Evolutionary conservation across 768 basidiomycete genomes (phyloP).

Genomic region (Lentinula lateritia): DNA sequence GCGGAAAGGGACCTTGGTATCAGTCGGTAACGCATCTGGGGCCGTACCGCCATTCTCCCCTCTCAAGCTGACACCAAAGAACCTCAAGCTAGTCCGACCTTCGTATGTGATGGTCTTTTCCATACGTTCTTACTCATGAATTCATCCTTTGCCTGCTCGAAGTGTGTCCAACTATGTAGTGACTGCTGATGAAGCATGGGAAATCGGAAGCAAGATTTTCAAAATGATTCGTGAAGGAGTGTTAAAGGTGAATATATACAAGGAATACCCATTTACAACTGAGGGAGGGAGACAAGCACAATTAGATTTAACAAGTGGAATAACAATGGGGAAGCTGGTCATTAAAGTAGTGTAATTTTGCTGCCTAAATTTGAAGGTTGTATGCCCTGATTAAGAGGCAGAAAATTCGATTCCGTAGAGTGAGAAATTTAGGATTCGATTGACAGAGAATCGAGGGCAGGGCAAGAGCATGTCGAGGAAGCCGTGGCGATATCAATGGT

Average conservation of each 20-base stretch:
- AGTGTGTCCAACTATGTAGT: slow-evolving; percentile 64
- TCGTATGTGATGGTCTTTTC: slow-evolving; percentile 38
- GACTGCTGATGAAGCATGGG: slow-evolving; percentile 65
- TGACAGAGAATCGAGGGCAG: too few species aligned
- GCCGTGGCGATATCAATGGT: too few species aligned
- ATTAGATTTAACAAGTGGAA: slow-evolving; percentile 67
- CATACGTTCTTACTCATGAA: neutral
- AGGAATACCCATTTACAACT: slow-evolving; percentile 79
- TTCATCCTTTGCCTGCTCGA: slow-evolving; percentile 18
- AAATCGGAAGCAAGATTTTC: slow-evolving; percentile 67
- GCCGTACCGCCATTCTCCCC: slow-evolving; percentile 70
- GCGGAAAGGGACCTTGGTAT: slow-evolving; percentile 86
- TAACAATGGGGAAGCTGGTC: slow-evolving; percentile 69
- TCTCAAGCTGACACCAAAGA: slow-evolving; percentile 72
- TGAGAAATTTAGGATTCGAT: too few species aligned
- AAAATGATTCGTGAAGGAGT: slow-evolving; percentile 49
- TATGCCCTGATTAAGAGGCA: too few species aligned
- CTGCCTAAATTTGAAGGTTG: too few species aligned
- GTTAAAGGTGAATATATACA: slow-evolving; percentile 63
- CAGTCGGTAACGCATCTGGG: slow-evolving; percentile 89
- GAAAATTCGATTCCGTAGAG: neutral
- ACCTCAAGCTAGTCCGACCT: slow-evolving; percentile 70
- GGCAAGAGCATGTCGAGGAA: too few species aligned
- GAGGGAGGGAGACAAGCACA: slow-evolving; percentile 79
- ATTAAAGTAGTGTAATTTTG: neutral